A percentile compares a stretch with the other conserved stretches of the same genome.
Conservation (phyloP, 2,329 filamentous ascomycete species). For the Fusarium nygamai region DNA sequence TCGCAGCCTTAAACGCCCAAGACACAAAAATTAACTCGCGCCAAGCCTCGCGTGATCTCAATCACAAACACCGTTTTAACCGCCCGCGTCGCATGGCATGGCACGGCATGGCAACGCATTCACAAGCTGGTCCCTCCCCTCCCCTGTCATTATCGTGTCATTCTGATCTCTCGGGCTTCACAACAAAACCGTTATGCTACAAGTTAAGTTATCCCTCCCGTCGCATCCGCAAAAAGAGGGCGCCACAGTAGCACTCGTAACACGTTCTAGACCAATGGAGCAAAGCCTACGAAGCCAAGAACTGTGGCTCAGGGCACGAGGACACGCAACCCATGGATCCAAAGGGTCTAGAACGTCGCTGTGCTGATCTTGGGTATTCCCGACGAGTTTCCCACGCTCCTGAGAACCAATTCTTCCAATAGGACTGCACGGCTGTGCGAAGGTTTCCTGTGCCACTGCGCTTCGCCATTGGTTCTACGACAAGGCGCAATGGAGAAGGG, state of each 20-base stretch:
- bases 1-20: background rate
- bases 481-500: slow-evolving; percentile 10
- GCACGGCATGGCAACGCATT: too few species aligned
- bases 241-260: slow-evolving; percentile 17
- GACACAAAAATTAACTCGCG: slow-evolving; percentile 1
- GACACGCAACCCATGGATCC: slow-evolving; percentile 10
- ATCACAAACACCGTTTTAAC: slow-evolving; percentile 8
- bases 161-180: background rate
- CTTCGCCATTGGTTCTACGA: slow-evolving; percentile 10
- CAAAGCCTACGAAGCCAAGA: slow-evolving; percentile 3
- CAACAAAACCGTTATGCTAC: slow-evolving; percentile 21
- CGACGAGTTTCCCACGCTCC: slow-evolving; percentile 35
- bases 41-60: slow-evolving; percentile 6
- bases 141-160: slow-evolving; percentile 3
- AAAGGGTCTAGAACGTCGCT: slow-evolving; percentile 17
- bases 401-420: background rate
- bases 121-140: background rate
- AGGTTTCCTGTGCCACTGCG: background rate
- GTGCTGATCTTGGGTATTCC: slow-evolving; percentile 32
- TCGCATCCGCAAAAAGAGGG: slow-evolving; percentile 10
- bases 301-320: slow-evolving; percentile 40
- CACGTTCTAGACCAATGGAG: slow-evolving; percentile 26
- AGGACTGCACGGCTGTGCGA: background rate
- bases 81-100: background rate
- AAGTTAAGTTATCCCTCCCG: background rate